Conservation (phyloP, 768 basidiomycete genomes). For the Tricholoma matsutake region DNA sequence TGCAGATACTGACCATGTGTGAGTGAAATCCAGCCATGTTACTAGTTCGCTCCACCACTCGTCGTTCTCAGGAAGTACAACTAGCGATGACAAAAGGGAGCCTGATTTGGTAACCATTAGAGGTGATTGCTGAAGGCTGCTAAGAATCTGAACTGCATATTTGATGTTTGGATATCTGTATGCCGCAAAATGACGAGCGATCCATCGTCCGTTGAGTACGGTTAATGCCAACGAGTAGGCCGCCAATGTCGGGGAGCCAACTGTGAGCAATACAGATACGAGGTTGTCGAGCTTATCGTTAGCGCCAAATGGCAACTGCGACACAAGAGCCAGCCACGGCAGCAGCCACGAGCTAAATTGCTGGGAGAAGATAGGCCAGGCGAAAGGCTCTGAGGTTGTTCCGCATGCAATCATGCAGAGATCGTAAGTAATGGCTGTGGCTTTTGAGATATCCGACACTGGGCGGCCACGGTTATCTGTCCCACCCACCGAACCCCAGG, state of each 20-base stretch:
- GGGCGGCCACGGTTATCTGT: conserved; percentile 27
- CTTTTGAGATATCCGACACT: conserved; percentile 18
- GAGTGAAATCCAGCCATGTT: conserved; percentile 30
- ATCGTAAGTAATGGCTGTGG: conserved; percentile 28
- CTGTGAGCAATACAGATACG: conserved; percentile 37
- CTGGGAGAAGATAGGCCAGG: conserved; percentile 34
- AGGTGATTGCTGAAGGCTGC: conserved; percentile 41
- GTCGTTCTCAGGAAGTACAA: conserved; percentile 41
- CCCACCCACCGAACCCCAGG: conserved; percentile 18
- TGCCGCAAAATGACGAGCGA: conserved; percentile 28
- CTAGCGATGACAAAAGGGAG: conserved; percentile 35
- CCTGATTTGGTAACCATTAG: conserved; percentile 26
- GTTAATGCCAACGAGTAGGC: conserved; percentile 43
- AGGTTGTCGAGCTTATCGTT: conserved; percentile 38
- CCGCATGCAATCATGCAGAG: conserved; percentile 29
- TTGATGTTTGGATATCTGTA: conserved; percentile 28
- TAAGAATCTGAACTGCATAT: conserved; percentile 32
- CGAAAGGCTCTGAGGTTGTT: conserved; percentile 20
- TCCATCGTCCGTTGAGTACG: conserved; percentile 42
- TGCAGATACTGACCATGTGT: conserved; percentile 37
- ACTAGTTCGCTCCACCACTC: conserved; percentile 37
- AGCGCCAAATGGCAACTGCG: conserved; percentile 47
- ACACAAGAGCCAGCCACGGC: conserved; percentile 46
- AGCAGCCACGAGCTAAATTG: conserved; percentile 44
- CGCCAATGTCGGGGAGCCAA: conserved; percentile 44